Evolutionary conservation across 768 basidiomycete species (phyloP), one percentile per base, ranked within the genome.

Genomic region (Erythrobasidium yunnanense): DNA sequence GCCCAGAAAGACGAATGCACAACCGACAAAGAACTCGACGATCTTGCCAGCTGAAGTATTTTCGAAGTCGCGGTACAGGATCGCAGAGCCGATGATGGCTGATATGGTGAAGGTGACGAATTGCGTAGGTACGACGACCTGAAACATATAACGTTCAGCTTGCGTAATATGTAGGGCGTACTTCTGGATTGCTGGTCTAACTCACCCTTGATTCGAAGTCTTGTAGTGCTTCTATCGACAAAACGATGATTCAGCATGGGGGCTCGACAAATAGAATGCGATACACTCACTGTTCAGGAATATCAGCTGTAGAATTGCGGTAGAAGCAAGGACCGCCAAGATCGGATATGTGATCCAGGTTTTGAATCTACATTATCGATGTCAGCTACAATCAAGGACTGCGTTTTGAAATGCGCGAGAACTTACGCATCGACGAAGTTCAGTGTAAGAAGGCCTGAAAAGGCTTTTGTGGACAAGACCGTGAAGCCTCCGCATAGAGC

Each of bases 61-160:
- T 33, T 63, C 60, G 78, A 99, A 99, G 76, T 99, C 93, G 25
- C 88, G 87, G 74, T 93, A 99, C 1, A 99, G 81, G 17, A 99
- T 85, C 1, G 88, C 90, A 2, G 90, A 92, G 27, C 92, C 93
- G 62, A 88, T 78, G 70, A 99, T 92, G 3, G 89, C 90, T 3
- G 88, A 90, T 34, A 97, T 80, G 25, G 88, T 92, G 78, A 97
- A 97, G 63, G 90, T 81, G 30, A 93, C 90, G 75, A 95, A 97
- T 79, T 96, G 92, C 15, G 85, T 85, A 3, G 92, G 93, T 69
- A 97, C 89, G 25, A 96, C 92, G 56, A 85, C 89, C 78, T 93
- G 93, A 77, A 87, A 85, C 74, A 92, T 88, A 74, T 92, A 93
- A 27, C 84, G 82, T 86, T 88, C 90, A 56, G 93, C 75, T 4